Evolutionary conservation across 345 rosid genomes (phyloP).

Genomic region (Pugionium dolabratum): DNA sequence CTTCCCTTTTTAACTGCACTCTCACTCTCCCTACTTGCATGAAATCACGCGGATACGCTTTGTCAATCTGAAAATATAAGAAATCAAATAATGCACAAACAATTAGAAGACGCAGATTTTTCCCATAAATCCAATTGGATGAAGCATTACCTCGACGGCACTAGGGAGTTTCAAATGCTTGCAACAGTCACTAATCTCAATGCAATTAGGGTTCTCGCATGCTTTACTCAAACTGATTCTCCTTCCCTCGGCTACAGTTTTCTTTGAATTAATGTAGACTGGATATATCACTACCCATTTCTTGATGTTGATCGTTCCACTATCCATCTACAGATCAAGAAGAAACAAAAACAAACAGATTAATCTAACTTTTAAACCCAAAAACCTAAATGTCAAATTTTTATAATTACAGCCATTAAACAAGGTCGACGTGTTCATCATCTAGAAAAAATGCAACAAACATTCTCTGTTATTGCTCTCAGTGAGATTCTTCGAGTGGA

Average conservation of each 20-base stretch:
- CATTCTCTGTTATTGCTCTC: too few species aligned
- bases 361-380: neutral
- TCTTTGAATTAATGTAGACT: slow-evolving; percentile 80
- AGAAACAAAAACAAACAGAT: neutral
- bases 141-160: slow-evolving; percentile 61
- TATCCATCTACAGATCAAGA: slow-evolving; percentile 45
- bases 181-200: slow-evolving; percentile 86
- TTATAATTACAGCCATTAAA: too few species aligned
- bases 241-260: slow-evolving; percentile 83
- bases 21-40: slow-evolving; percentile 96
- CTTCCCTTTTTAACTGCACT: slow-evolving; percentile 74
- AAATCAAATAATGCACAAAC: neutral
- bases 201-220: slow-evolving; percentile 79
- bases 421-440: too few species aligned
- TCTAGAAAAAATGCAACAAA: too few species aligned
- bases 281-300: slow-evolving; percentile 82
- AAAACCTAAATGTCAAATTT: neutral
- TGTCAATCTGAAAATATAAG: slow-evolving; percentile 54
- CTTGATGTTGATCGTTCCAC: slow-evolving; percentile 46
- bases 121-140: neutral
- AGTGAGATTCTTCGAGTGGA: too few species aligned
- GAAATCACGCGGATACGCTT: slow-evolving; percentile 92
- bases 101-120: too few species aligned
- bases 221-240: slow-evolving; percentile 61
- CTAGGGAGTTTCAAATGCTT: slow-evolving; percentile 58